These are phyloP conservation scores for Dothistroma pini DNA, from an alignment of 2,329 filamentous ascomycete genomes.

Conservation along the genomic window DNA sequence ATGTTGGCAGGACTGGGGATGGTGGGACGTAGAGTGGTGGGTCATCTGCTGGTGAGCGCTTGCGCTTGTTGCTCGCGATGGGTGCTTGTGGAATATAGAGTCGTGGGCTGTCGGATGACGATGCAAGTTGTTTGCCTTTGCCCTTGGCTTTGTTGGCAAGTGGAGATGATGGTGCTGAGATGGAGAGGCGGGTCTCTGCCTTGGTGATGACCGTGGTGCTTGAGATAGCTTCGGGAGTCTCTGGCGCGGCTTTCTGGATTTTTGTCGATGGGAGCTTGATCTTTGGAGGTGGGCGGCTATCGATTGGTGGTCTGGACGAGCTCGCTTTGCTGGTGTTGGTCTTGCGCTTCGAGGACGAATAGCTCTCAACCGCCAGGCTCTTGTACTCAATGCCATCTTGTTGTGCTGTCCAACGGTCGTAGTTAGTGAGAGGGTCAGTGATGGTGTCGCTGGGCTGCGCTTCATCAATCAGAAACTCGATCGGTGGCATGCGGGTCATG, in stretches of 20 bases:
- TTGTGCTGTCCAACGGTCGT: constrained; percentile 21
- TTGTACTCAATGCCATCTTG: constrained; percentile 4
- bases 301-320: neutral
- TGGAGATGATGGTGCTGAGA: neutral
- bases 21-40: constrained; percentile 3
- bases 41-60: neutral
- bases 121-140: neutral
- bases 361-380: neutral
- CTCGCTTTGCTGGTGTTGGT: neutral
- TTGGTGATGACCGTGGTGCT: neutral
- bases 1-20: neutral
- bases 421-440: constrained; percentile 25
- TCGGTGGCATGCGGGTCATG: constrained; percentile 28
- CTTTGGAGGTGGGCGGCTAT: neutral
- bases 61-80: neutral
- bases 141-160: neutral
- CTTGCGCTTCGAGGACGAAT: neutral
- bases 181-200: neutral
- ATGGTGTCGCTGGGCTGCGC: constrained; percentile 19
- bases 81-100: neutral
- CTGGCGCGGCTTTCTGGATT: neutral
- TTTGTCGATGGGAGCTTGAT: neutral
- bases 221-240: neutral
- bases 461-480: constrained; percentile 32
- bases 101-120: neutral